These are phyloP conservation scores for Kondoa malvinella DNA, from an alignment of 768 basidiomycete genomes.

Conservation along the genomic window DNA sequence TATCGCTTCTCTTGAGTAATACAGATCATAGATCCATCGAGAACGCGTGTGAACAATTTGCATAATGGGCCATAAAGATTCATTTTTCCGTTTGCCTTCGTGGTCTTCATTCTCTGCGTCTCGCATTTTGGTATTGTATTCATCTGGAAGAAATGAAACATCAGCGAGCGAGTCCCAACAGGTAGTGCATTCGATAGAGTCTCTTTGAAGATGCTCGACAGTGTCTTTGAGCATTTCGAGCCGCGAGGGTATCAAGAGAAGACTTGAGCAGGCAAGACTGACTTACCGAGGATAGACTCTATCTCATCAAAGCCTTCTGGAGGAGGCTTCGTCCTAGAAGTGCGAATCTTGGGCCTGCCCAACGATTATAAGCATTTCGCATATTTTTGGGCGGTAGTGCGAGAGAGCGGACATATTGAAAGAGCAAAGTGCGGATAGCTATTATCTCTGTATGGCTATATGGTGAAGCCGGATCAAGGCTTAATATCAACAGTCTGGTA, in stretches of 20 bases:
- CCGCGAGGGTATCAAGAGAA: constrained; percentile 1
- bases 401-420: too few relatives aligned
- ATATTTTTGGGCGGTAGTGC: too few relatives aligned
- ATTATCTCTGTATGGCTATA: too few relatives aligned
- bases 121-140: constrained; percentile 97
- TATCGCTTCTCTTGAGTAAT: constrained; percentile 95
- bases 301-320: constrained; percentile 22
- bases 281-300: constrained; percentile 8
- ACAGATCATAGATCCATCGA: constrained; percentile 77
- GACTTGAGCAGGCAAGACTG: neutral
- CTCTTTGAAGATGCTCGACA: neutral
- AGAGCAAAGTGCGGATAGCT: too few relatives aligned
- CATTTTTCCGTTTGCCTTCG: constrained; percentile 89
- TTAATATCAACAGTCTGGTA: too few relatives aligned
- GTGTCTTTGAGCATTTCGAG: too few relatives aligned
- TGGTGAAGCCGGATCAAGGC: too few relatives aligned
- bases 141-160: constrained; percentile 45
- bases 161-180: neutral
- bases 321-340: constrained; percentile 19
- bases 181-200: neutral
- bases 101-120: constrained; percentile 96
- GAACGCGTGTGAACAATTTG: constrained; percentile 90
- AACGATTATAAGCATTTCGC: too few relatives aligned
- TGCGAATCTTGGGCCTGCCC: constrained; percentile 16
- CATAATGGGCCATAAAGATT: constrained; percentile 95